Percentiles rank a stretch among this genome's conserved stretches.
Conservation (phyloP, 306 rosid species). For the Psophocarpus tetragonolobus region DNA sequence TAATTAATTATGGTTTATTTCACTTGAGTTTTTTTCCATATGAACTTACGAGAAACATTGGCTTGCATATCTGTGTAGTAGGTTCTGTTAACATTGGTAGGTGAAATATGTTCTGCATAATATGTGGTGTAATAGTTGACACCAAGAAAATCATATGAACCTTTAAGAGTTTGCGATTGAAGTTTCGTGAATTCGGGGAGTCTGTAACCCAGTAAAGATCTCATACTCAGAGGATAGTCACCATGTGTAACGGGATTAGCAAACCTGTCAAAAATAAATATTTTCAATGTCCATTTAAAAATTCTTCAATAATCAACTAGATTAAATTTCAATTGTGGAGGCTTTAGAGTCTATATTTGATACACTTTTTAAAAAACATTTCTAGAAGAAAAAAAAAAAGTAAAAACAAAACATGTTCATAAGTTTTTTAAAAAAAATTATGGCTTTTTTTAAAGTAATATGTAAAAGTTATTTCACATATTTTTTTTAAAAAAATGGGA, state of each 20-base stretch:
- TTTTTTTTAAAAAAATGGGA: too few species aligned
- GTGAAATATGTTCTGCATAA: conserved; percentile 40
- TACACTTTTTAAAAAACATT: too few species aligned
- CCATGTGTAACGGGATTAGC: conserved; percentile 55
- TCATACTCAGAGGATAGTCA: conserved; percentile 52
- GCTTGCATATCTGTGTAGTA: conserved; percentile 40
- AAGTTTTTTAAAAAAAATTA: too few species aligned
- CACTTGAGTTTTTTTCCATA: neutral
- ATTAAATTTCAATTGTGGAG: neutral
- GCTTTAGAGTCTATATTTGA: too few species aligned
- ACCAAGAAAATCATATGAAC: conserved; percentile 63
- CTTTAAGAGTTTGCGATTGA: conserved; percentile 34
- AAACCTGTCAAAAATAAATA: conserved; percentile 38
- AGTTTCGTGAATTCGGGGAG: conserved; percentile 52
- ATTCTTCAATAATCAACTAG: too few species aligned
- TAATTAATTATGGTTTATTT: too few species aligned
- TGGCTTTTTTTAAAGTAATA: too few species aligned
- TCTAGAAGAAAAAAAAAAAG: too few species aligned
- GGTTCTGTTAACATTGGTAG: conserved; percentile 27
- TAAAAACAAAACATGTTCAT: too few species aligned
- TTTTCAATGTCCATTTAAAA: neutral
- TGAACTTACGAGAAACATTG: conserved; percentile 39
- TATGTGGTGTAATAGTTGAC: conserved; percentile 57
- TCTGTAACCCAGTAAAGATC: conserved; percentile 43
- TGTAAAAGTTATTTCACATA: too few species aligned